phyloP scores from a whole-genome alignment of 176 grass and related monocot species.

The Stipa capillata region DNA sequence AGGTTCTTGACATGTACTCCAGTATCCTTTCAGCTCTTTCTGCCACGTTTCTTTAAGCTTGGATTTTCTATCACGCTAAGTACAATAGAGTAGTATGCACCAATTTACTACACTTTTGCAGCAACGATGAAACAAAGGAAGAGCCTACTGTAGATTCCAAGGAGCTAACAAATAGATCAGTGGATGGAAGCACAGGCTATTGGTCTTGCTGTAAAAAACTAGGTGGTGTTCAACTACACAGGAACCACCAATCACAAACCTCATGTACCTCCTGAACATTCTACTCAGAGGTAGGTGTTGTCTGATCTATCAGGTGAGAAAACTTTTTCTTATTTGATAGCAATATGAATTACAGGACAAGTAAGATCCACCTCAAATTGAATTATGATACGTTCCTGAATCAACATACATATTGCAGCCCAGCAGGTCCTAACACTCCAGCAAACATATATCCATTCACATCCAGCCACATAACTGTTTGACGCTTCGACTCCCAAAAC shows the following conservation, averaged over 20 bases:
- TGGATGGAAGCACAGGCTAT: background rate
- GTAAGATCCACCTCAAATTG: background rate
- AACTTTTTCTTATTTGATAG: background rate
- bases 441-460: background rate
- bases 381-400: background rate
- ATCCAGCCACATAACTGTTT: background rate
- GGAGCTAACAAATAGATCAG: background rate
- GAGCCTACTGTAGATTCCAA: background rate
- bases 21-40: background rate
- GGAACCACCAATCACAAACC: background rate
- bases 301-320: background rate
- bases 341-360: background rate
- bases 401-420: background rate
- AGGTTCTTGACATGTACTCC: background rate
- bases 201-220: background rate
- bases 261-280: background rate
- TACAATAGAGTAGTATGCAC: background rate
- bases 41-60: background rate
- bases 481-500: background rate
- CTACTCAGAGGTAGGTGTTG: background rate
- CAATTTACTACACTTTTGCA: background rate
- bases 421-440: background rate
- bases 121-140: background rate
- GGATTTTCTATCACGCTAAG: background rate
- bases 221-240: background rate